Base-by-base conservation (phyloP, 345 rosid species). In the Corchorus olitorius region DNA sequence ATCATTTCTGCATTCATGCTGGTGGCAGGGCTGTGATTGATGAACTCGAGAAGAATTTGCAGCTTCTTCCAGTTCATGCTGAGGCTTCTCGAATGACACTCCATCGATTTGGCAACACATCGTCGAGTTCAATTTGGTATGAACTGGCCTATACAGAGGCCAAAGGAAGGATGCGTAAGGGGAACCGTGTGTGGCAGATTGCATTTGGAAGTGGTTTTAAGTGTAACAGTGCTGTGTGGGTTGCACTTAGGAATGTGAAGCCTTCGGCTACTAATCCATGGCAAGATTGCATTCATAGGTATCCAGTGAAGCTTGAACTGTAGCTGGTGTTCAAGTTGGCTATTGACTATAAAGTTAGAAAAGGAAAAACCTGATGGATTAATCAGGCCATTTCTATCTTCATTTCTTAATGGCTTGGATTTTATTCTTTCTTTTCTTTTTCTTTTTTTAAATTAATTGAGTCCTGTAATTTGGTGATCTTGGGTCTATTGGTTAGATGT, bases 1-100 rank as follows among this genome's bases (percentile, higher is more conserved):
- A 94, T 13, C 97, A 92, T 80, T 94, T 92, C 89, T 94, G 98
- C 78, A 94, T 93, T 8, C 98, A 91, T 17, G 94, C 94, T 0
- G 98, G 98, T 35, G 97, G 98, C 10, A 82, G 98, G 79, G 98
- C 94, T 15, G 93, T 94, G 86, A 92, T 94, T 45, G 98, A 94
- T 55, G 97, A 94, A 87, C 97, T 92, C 6, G 97, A 94, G 90
- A 94, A 94, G 92, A 94, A 92, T 67, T 77, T 94, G 81, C 92
- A 94, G 85, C 98, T 94, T 69, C 88, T 86, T 2, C 87, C 84
- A 2, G 68, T 27, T 15, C 97, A 92, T 45, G 92, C 84, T 3
- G 98, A 94, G 80, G 94, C 97, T 1, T 94, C 98, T 12, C 77
- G 98, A 14, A 94, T 94, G 98, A 88, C 98, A 2, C 81, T 94